Conservation (phyloP, 306 rosid species). For the Cicer yamashitae region DNA sequence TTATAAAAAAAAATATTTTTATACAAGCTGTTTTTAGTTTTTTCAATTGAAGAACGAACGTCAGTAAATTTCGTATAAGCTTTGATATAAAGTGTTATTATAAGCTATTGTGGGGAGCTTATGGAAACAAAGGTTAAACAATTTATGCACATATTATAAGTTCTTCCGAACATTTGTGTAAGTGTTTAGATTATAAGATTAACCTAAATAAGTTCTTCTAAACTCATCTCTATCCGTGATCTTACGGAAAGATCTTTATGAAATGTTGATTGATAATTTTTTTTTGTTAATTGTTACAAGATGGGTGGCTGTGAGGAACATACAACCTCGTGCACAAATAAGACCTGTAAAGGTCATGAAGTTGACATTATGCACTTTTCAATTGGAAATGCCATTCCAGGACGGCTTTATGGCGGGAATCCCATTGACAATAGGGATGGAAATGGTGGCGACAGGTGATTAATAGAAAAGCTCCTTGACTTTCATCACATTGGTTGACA, state of each 20-base stretch:
- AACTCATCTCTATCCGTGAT: neutral
- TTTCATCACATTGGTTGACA: constrained; percentile 27
- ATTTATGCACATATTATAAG: neutral
- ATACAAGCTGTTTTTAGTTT: neutral
- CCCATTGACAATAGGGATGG: constrained; percentile 71
- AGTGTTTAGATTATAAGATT: neutral
- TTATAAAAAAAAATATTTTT: neutral
- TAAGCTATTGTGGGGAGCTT: neutral
- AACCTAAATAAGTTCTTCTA: neutral
- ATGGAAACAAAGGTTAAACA: neutral
- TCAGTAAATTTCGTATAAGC: neutral
- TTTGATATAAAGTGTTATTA: constrained; percentile 11
- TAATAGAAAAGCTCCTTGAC: constrained; percentile 24
- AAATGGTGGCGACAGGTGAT: constrained; percentile 86
- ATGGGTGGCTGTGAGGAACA: constrained; percentile 95
- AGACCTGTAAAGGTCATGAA: constrained; percentile 90
- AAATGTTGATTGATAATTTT: constrained; percentile 37
- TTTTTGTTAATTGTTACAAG: constrained; percentile 51
- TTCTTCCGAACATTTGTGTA: neutral
- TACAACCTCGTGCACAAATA: constrained; percentile 71
- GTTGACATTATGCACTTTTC: constrained; percentile 97
- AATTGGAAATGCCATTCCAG: constrained; percentile 90
- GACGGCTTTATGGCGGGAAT: constrained; percentile 91
- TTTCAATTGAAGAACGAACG: neutral
- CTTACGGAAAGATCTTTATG: neutral